Evolutionary conservation across 495 filamentous ascomycete genomes (phyloP).

Genomic region (Aspergillus nidulans): DNA sequence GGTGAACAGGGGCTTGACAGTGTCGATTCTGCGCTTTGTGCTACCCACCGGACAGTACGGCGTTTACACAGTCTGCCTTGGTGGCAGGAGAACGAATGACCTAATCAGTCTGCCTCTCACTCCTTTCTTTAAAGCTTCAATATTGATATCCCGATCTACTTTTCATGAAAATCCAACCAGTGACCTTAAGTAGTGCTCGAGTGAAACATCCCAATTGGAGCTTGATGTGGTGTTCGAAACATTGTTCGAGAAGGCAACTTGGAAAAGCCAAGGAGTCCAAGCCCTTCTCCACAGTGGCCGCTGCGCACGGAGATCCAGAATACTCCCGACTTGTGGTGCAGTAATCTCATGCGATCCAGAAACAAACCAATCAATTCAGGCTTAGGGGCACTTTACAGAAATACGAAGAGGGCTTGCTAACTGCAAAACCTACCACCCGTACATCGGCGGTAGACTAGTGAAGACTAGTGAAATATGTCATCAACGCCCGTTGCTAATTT

Average conservation of each 20-base stretch:
- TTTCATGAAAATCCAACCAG: background rate
- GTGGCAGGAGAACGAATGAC: slow-evolving; percentile 25
- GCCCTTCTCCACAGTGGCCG: background rate
- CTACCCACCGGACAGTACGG: slow-evolving; percentile 46
- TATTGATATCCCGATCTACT: background rate
- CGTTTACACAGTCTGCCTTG: slow-evolving; percentile 41
- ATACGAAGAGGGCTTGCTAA: background rate
- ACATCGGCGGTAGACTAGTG: slow-evolving; percentile 7
- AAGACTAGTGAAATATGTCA: slow-evolving; percentile 18
- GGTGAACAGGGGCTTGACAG: slow-evolving; percentile 54
- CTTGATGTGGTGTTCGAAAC: background rate
- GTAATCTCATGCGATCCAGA: slow-evolving; percentile 2
- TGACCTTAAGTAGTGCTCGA: background rate
- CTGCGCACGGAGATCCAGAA: too few relatives aligned
- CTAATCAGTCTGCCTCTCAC: background rate
- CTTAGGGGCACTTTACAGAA: background rate
- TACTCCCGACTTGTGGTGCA: slow-evolving; percentile 7
- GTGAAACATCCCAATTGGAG: background rate
- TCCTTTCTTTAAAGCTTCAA: background rate
- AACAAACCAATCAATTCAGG: slow-evolving; percentile 2
- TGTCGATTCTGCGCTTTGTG: slow-evolving; percentile 67
- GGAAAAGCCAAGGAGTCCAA: background rate
- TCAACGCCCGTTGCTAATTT: slow-evolving; percentile 4
- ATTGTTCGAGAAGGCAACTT: background rate
- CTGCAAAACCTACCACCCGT: background rate